Evolutionary conservation across 2,329 filamentous ascomycete species (phyloP).

Genomic region (Dothideomycetidae sp.): DNA sequence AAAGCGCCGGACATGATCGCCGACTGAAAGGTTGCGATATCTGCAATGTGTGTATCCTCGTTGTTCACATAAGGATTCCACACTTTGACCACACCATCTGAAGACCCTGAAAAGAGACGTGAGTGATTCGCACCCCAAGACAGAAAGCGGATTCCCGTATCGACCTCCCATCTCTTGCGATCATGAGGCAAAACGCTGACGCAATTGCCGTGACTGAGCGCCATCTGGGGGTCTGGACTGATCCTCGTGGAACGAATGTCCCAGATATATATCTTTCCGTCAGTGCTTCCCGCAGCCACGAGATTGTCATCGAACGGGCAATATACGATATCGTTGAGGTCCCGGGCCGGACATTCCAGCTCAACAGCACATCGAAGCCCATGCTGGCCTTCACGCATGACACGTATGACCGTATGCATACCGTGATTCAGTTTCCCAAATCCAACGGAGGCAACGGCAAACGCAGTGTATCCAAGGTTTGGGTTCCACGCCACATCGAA

Average conservation of each 20-base stretch:
- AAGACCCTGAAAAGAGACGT: constrained; percentile 44
- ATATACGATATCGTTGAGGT: constrained; percentile 45
- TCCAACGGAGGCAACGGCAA: constrained; percentile 40
- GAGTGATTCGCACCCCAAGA: constrained; percentile 41
- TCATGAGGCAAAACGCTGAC: constrained; percentile 34
- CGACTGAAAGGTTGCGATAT: constrained; percentile 35
- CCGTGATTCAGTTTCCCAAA: constrained; percentile 22
- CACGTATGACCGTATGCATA: constrained; percentile 37
- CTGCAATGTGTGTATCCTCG: constrained; percentile 37
- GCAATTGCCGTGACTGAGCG: constrained; percentile 37
- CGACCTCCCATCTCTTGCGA: constrained; percentile 33
- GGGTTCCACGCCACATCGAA: constrained; percentile 47
- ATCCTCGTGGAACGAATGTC: constrained; percentile 33
- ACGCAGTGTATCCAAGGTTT: constrained; percentile 27
- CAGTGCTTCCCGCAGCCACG: constrained; percentile 45
- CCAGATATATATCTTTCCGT: constrained; percentile 47
- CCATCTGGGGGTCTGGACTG: constrained; percentile 32
- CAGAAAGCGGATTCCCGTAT: constrained; percentile 44
- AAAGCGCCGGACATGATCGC: constrained; percentile 46
- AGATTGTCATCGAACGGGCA: constrained; percentile 35
- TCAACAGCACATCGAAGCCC: constrained; percentile 27
- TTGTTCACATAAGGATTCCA: constrained; percentile 43
- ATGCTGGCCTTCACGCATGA: constrained; percentile 33
- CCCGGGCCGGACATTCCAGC: constrained; percentile 42
- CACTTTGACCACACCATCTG: constrained; percentile 44